Percentiles rank a stretch among this genome's conserved stretches.
Conservation (phyloP, 129 eudicot species). For the Glebionis coronaria region DNA sequence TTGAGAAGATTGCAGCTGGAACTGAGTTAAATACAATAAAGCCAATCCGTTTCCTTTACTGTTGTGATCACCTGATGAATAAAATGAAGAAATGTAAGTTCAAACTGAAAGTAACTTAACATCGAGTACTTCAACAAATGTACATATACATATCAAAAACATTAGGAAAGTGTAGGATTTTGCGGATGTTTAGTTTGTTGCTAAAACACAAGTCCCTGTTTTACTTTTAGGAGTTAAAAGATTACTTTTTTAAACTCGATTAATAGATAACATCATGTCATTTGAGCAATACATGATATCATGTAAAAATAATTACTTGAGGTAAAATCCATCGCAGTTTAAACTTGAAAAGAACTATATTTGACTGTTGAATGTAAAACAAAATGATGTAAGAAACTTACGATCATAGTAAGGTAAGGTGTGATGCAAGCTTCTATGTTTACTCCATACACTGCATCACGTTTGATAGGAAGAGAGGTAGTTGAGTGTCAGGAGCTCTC, state of each 20-base stretch:
- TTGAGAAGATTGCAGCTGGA: too few species aligned
- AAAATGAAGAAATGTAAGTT: neutral
- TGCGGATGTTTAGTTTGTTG: neutral
- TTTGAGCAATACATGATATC: neutral
- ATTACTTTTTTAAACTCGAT: neutral
- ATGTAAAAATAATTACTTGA: neutral
- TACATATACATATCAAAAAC: neutral
- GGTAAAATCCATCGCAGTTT: neutral
- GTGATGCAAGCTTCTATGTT: slow-evolving; percentile 94
- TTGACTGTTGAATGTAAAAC: neutral
- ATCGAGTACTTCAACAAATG: neutral
- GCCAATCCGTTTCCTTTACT: slow-evolving; percentile 88
- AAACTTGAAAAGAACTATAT: neutral
- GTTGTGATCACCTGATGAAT: slow-evolving; percentile 71
- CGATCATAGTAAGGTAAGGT: slow-evolving; percentile 87
- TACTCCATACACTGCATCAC: slow-evolving; percentile 89
- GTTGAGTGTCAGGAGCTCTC: slow-evolving; percentile 87
- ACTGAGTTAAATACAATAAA: too few species aligned
- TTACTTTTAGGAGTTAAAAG: neutral
- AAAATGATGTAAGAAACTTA: slow-evolving; percentile 41
- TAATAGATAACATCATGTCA: neutral
- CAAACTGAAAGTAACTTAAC: neutral
- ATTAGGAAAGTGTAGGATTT: neutral
- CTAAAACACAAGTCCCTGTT: neutral
- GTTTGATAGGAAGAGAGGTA: slow-evolving; percentile 82